These are phyloP conservation scores for Magnusiomyces magnusii DNA, from an alignment of 1,139 yeast genomes.

Conservation along the genomic window DNA sequence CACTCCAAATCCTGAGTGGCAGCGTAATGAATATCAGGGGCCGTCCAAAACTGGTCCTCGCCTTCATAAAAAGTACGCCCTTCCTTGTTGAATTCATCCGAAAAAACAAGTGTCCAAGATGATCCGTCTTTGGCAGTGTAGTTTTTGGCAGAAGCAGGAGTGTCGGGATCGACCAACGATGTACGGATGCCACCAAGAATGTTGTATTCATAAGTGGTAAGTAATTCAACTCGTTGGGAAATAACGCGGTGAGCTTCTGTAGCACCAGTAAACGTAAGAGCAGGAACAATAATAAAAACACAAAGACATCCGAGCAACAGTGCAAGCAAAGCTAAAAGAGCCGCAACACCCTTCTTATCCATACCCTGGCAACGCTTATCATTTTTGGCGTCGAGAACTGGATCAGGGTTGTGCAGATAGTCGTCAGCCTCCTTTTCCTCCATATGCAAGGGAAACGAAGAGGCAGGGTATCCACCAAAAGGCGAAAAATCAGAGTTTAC, in stretches of 20 bases:
- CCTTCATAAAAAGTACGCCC: constrained; percentile 79
- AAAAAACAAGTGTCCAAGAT: constrained; percentile 63
- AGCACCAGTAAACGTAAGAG: constrained; percentile 64
- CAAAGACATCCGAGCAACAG: constrained; percentile 54
- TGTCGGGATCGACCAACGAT: constrained; percentile 64
- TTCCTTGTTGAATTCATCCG: constrained; percentile 76
- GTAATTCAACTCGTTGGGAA: constrained; percentile 32
- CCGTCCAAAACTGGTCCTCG: constrained; percentile 79
- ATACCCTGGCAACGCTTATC: constrained; percentile 54
- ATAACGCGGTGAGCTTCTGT: constrained; percentile 24
- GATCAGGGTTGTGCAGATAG: constrained; percentile 88
- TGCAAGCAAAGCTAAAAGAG: constrained; percentile 44
- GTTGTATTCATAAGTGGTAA: constrained; percentile 55
- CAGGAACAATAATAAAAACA: constrained; percentile 65
- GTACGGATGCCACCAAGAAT: constrained; percentile 55
- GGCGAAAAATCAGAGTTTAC: constrained; percentile 51
- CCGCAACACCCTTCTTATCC: constrained; percentile 35
- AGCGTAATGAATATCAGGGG: constrained; percentile 66
- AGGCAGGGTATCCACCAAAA: constrained; percentile 91
- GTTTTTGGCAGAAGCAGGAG: constrained; percentile 50
- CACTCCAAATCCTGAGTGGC: constrained; percentile 82
- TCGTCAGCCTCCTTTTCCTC: constrained; percentile 93
- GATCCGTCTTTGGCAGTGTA: constrained; percentile 47
- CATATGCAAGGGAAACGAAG: constrained; percentile 73
- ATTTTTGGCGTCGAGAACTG: constrained; percentile 73